Percentiles rank a stretch among this genome's conserved stretches.
Evolutionary conservation across 495 filamentous ascomycete genomes (phyloP).

Genomic region (Aspergillus wentii): DNA sequence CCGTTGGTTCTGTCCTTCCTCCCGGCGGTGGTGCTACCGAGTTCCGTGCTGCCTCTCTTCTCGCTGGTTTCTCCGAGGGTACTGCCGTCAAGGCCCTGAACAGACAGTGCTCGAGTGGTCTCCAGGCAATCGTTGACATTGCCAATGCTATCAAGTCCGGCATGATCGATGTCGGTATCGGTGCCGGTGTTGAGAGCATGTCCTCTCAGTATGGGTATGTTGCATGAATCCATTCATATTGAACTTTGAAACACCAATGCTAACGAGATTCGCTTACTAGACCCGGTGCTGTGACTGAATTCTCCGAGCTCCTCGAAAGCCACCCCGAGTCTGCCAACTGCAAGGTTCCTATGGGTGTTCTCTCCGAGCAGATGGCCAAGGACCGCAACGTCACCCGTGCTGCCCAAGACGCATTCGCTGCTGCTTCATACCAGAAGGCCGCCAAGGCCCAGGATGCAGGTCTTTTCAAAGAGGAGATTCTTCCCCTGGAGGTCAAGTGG

Average conservation of each 20-base stretch:
- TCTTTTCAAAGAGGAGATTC: slow-evolving; percentile 91
- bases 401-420: slow-evolving; percentile 85
- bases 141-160: slow-evolving; percentile 82
- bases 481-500: slow-evolving; percentile 73
- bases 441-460: slow-evolving; percentile 78
- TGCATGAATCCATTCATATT: not conserved
- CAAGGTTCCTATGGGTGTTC: slow-evolving; percentile 95
- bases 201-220: slow-evolving; percentile 79
- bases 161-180: slow-evolving; percentile 94
- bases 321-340: slow-evolving; percentile 86
- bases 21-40: slow-evolving; percentile 95
- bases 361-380: slow-evolving; percentile 94
- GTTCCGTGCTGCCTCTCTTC: slow-evolving; percentile 87
- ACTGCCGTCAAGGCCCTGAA: slow-evolving; percentile 82
- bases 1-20: slow-evolving; percentile 85
- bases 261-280: slow-evolving; percentile 32
- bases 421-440: slow-evolving; percentile 85
- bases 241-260: not conserved
- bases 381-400: slow-evolving; percentile 67
- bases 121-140: slow-evolving; percentile 88
- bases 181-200: slow-evolving; percentile 98
- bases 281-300: slow-evolving; percentile 85
- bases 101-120: slow-evolving; percentile 83
- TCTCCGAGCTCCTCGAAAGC: slow-evolving; percentile 84
- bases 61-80: slow-evolving; percentile 83